These are phyloP conservation scores for Tilletia indica DNA, from an alignment of 1,284 basidiomycete species.

Conservation along the genomic window DNA sequence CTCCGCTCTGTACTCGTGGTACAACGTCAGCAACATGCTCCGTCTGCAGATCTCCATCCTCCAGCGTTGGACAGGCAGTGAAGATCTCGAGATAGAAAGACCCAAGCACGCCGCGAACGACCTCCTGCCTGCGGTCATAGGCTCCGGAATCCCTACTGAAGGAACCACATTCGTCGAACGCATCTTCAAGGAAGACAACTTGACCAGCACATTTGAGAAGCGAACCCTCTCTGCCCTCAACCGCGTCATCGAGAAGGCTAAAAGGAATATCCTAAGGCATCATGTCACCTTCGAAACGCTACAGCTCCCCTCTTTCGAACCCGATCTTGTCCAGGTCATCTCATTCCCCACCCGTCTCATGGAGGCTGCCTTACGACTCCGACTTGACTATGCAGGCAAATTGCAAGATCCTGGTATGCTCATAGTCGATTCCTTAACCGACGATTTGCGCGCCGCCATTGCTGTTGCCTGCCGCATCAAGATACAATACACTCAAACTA, in stretches of 20 bases:
- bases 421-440: conserved; percentile 92
- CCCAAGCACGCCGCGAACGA: conserved; percentile 20
- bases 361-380: conserved; percentile 82
- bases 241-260: conserved; percentile 78
- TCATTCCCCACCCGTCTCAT: conserved; percentile 92
- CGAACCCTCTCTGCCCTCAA: conserved; percentile 85
- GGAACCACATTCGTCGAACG: conserved; percentile 75
- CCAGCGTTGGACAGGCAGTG: conserved; percentile 51
- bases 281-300: conserved; percentile 73
- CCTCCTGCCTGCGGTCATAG: neutral
- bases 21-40: conserved; percentile 44
- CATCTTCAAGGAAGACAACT: conserved; percentile 89
- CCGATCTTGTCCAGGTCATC: conserved; percentile 86
- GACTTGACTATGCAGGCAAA: conserved; percentile 85
- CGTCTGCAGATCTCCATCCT: conserved; percentile 46
- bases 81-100: conserved; percentile 39
- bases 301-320: conserved; percentile 88
- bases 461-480: conserved; percentile 92
- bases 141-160: conserved; percentile 19
- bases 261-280: conserved; percentile 80
- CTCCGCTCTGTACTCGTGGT: conserved; percentile 50
- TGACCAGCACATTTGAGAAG: conserved; percentile 90
- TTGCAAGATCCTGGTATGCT: conserved; percentile 74
- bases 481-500: conserved; percentile 79
- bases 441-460: conserved; percentile 87